These are phyloP conservation scores for Phaeosphaeria sp. DNA, from an alignment of 2,329 filamentous ascomycete genomes.

Conservation along the genomic window DNA sequence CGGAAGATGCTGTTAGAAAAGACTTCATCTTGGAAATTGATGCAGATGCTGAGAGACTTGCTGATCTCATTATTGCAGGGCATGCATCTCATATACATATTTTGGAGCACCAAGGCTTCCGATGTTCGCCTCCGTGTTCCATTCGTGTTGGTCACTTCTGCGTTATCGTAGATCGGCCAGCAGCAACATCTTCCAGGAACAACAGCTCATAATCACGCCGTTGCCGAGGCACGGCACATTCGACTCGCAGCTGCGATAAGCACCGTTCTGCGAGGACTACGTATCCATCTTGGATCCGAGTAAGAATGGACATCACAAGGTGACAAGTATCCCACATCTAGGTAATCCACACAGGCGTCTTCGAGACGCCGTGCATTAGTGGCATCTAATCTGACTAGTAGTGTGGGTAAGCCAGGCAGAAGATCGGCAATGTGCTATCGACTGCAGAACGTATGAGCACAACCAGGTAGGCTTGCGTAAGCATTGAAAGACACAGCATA, in stretches of 20 bases:
- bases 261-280: constrained; percentile 1
- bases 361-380: constrained; percentile 28
- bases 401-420: constrained; percentile 25
- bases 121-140: constrained; percentile 3
- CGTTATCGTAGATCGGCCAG: constrained; percentile 18
- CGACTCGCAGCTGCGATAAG: constrained; percentile 27
- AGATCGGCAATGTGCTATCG: constrained; percentile 12
- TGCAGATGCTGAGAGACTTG: constrained; percentile 4
- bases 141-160: constrained; percentile 24
- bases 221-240: constrained; percentile 1
- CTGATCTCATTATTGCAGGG: constrained; percentile 2
- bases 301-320: constrained; percentile 12
- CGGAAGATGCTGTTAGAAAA: constrained; percentile 33
- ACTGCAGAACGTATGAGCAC: constrained; percentile 8
- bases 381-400: constrained; percentile 16
- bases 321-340: constrained; percentile 11
- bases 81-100: constrained; percentile 21
- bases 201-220: constrained; percentile 12
- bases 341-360: constrained; percentile 3
- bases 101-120: neutral
- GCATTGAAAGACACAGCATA: neutral
- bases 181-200: neutral
- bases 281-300: constrained; percentile 2
- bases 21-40: constrained; percentile 32
- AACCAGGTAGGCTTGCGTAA: neutral